These are phyloP conservation scores for Candida vartiovaarae DNA, from an alignment of 805 yeast genomes.

Conservation along the genomic window DNA sequence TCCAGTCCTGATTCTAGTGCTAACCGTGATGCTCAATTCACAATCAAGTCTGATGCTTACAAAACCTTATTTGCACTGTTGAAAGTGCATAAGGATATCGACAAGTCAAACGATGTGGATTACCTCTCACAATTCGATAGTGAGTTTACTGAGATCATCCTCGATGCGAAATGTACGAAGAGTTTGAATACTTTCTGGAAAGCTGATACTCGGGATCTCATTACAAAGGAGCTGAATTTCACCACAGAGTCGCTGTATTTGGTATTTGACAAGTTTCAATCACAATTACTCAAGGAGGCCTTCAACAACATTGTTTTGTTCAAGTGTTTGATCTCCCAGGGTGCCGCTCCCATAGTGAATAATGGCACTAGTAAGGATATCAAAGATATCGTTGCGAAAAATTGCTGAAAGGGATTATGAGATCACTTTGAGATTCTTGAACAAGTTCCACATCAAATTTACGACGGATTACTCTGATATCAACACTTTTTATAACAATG, in stretches of 20 bases:
- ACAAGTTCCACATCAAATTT: slow-evolving; percentile 17
- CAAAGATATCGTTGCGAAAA: slow-evolving; percentile 6
- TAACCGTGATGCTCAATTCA: slow-evolving; percentile 7
- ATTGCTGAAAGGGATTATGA: slow-evolving; percentile 19
- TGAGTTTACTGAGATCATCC: slow-evolving; percentile 17
- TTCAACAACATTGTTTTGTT: slow-evolving; percentile 20
- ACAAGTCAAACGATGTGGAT: slow-evolving; percentile 12
- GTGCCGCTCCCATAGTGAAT: slow-evolving; percentile 16
- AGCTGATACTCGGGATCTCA: slow-evolving; percentile 3
- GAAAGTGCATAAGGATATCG: slow-evolving; percentile 15
- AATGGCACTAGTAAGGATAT: slow-evolving; percentile 7
- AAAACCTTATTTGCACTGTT: slow-evolving; percentile 11
- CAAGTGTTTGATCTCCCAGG: slow-evolving; percentile 18
- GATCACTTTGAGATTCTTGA: slow-evolving; percentile 19
- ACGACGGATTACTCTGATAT: slow-evolving; percentile 5
- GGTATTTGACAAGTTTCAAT: slow-evolving; percentile 17
- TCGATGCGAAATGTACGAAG: slow-evolving; percentile 20
- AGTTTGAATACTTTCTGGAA: slow-evolving; percentile 18
- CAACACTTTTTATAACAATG: slow-evolving; percentile 14
- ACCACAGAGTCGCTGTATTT: slow-evolving; percentile 17
- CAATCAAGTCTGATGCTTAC: slow-evolving; percentile 14
- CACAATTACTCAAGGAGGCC: slow-evolving; percentile 15
- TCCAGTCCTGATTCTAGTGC: too few species aligned
- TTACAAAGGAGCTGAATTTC: slow-evolving; percentile 12
- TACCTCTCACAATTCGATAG: slow-evolving; percentile 12